phyloP scores from a whole-genome alignment of 805 yeast genomes.

The Kodamaea nitidulidarum region DNA sequence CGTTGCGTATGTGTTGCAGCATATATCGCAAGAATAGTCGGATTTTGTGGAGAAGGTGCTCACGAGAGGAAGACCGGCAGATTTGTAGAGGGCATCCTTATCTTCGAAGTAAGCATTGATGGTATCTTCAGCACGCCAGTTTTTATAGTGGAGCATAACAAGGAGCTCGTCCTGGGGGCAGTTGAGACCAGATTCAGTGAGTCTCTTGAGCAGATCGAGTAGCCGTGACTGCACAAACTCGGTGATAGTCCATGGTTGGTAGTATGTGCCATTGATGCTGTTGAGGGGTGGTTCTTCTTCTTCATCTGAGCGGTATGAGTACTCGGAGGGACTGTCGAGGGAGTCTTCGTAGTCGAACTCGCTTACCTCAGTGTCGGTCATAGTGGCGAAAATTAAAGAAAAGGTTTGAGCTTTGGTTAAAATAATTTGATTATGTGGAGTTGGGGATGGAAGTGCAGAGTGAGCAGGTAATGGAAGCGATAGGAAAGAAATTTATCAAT shows the following conservation, averaged over 20 bases:
- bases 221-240: constrained; percentile 23
- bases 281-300: background rate
- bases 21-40: constrained; percentile 56
- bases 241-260: constrained; percentile 26
- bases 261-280: constrained; percentile 11
- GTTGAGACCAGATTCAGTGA: constrained; percentile 21
- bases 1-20: constrained; percentile 54
- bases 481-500: too few relatives aligned
- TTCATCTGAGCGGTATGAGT: background rate
- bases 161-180: constrained; percentile 29
- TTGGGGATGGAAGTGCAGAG: too few relatives aligned
- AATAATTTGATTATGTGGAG: too few relatives aligned
- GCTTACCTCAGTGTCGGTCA: background rate
- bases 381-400: constrained; percentile 1
- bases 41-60: constrained; percentile 10
- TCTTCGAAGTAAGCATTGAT: constrained; percentile 35
- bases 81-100: constrained; percentile 19
- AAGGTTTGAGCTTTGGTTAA: too few relatives aligned
- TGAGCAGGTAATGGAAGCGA: too few relatives aligned
- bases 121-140: constrained; percentile 40
- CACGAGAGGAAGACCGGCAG: constrained; percentile 24
- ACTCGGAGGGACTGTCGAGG: background rate
- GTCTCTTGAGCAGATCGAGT: constrained; percentile 18
- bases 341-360: constrained; percentile 1
- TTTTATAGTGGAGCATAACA: constrained; percentile 32